Evolutionary conservation across 306 rosid genomes (phyloP).

Genomic region (Crotalaria pallida): DNA sequence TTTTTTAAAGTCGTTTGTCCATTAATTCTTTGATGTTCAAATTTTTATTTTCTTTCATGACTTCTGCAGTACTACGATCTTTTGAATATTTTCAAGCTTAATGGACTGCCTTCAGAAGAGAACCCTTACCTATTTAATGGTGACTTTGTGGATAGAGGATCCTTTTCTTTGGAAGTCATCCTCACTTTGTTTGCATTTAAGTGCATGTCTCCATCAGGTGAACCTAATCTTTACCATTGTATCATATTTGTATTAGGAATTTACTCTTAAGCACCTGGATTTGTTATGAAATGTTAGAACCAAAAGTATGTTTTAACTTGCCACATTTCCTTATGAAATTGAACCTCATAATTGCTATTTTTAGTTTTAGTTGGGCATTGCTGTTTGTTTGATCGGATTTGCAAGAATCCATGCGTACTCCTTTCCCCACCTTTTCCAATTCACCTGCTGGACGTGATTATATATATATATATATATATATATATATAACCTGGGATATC

Average conservation of each 20-base stretch:
- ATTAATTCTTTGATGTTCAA: not conserved
- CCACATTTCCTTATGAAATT: not conserved
- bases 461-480: not conserved
- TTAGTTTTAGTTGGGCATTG: not conserved
- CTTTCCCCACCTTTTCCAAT: not conserved
- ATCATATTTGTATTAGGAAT: not conserved
- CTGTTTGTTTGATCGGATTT: not conserved
- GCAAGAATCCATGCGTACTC: not conserved
- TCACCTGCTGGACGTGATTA: not conserved
- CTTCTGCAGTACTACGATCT: constrained; percentile 90
- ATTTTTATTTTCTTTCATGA: constrained; percentile 3
- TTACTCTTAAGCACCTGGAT: not conserved
- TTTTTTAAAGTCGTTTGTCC: not conserved
- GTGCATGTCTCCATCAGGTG: constrained; percentile 99
- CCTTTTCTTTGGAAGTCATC: constrained; percentile 94
- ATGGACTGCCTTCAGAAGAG: constrained; percentile 98
- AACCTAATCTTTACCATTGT: constrained; percentile 13
- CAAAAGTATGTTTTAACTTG: not conserved
- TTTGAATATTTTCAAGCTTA: constrained; percentile 93
- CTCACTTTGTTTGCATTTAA: constrained; percentile 95
- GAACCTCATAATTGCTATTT: not conserved
- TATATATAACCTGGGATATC: not conserved
- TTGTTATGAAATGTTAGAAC: not conserved
- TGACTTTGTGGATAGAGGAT: constrained; percentile 98
- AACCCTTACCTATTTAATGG: constrained; percentile 97